Base-by-base conservation (phyloP, 1,139 yeast genomes). In the Hyphopichia fennica region DNA sequence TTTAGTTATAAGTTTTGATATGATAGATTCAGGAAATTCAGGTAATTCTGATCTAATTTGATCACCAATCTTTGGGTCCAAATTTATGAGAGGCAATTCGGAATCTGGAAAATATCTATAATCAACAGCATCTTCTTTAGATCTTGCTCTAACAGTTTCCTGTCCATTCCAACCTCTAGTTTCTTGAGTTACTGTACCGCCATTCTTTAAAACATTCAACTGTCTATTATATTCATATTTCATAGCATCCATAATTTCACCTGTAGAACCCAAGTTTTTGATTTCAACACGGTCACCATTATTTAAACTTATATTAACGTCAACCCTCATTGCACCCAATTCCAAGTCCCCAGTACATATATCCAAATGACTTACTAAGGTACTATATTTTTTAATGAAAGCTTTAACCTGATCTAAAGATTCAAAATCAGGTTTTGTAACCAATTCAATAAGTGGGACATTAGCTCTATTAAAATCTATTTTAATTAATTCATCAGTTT, bases 101-200 rank as follows among this genome's bases (percentile, higher is more conserved):
- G 96, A 87, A 57, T 93, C 99, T 0, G 98, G 97, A 75, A 93
- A 85, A 58, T 90, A 93, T 54, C 98, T 71, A 61, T 93, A 93
- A 60, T 93, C 99, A 6, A 87, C 77, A 0, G 89, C 79, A 39
- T 81, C 80, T 59, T 91, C 98, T 56, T 95, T 93, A 3, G 79
- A 71, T 58, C 99, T 77, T 40, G 84, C 63, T 40, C 78, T 74
- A 40, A 76, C 72, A 0, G 98, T 91, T 38, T 63, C 62, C 10
- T 58, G 62, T 1, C 96, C 97, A 57, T 84, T 83, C 97, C 97
- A 93, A 14, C 96, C 95, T 54, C 98, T 75, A 0, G 99, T 95
- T 56, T 91, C 96, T 46, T 82, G 81, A 1, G 44, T 48, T 1
- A 83, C 61, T 0, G 54, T 46, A 5, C 57, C 53, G 0, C 75